Conservation (phyloP, 2,329 filamentous ascomycete genomes). For the Penicillium sp. region DNA sequence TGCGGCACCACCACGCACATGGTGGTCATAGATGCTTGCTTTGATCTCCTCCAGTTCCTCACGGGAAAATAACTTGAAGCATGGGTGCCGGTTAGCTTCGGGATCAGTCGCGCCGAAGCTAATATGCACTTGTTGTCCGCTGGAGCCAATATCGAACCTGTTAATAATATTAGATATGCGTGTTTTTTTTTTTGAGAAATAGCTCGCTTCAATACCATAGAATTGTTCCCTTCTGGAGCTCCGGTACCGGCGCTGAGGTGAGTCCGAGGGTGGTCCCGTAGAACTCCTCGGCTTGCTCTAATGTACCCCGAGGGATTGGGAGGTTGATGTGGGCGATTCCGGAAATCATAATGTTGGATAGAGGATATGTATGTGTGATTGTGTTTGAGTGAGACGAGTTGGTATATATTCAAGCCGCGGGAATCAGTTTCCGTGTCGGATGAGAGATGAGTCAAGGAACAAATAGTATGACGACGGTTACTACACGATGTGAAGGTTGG, state of each 20-base stretch:
- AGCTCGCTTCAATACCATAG: conserved; percentile 50
- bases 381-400: neutral
- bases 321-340: conserved; percentile 61
- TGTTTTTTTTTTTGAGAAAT: too few relatives aligned
- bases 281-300: conserved; percentile 55
- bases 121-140: conserved; percentile 58
- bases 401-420: conserved; percentile 3
- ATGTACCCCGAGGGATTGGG: conserved; percentile 55
- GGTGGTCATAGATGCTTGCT: conserved; percentile 54
- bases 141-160: conserved; percentile 57
- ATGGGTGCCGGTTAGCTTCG: conserved; percentile 55
- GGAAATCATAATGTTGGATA: conserved; percentile 46
- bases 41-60: conserved; percentile 53
- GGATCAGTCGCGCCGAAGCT: conserved; percentile 47
- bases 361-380: neutral
- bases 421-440: conserved; percentile 10
- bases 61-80: conserved; percentile 54
- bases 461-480: neutral
- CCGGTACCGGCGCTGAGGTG: conserved; percentile 53
- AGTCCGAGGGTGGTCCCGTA: conserved; percentile 59
- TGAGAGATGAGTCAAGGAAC: neutral
- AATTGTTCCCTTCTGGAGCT: conserved; percentile 51
- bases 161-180: neutral
- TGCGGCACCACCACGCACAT: conserved; percentile 47
- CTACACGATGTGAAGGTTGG: neutral